These are phyloP conservation scores for Skeletonema potamos DNA, from an alignment of 108 stramenopile genomes.

Conservation along the genomic window DNA sequence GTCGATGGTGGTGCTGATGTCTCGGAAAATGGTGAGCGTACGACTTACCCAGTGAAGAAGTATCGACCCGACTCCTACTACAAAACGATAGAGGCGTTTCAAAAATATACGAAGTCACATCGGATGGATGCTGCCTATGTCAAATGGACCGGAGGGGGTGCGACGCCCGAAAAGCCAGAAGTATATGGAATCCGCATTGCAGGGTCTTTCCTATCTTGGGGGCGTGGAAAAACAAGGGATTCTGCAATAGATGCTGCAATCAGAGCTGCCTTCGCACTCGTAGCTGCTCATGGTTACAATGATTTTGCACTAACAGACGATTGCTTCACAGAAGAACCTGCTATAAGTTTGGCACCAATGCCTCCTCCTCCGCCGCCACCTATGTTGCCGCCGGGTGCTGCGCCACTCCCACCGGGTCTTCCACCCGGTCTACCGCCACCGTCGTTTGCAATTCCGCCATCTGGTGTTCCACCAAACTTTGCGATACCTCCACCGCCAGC, in stretches of 20 bases:
- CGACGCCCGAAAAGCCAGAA: constrained; percentile 71
- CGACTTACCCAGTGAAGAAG: constrained; percentile 76
- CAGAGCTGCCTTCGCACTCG: constrained; percentile 82
- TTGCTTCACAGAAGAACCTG: constrained; percentile 72
- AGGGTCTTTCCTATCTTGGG: constrained; percentile 80
- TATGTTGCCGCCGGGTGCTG: constrained; percentile 18
- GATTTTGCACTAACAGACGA: constrained; percentile 81
- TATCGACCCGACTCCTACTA: constrained; percentile 78
- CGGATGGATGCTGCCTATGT: constrained; percentile 84
- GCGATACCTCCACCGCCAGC: constrained; percentile 39
- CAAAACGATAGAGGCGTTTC: constrained; percentile 81
- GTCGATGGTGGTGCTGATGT: background rate
- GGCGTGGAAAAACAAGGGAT: constrained; percentile 77
- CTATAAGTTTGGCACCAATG: constrained; percentile 55
- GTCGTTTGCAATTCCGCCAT: constrained; percentile 36
- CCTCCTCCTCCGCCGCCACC: constrained; percentile 58
- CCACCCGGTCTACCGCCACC: constrained; percentile 47
- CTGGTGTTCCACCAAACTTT: constrained; percentile 23
- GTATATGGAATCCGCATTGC: constrained; percentile 77
- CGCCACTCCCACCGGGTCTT: constrained; percentile 23
- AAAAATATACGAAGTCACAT: constrained; percentile 84
- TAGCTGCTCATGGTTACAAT: constrained; percentile 85
- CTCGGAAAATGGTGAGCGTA: constrained; percentile 9
- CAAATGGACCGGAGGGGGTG: constrained; percentile 58
- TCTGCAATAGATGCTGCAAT: constrained; percentile 78